These are phyloP conservation scores for Suillus occidentalis DNA, from an alignment of 768 basidiomycete genomes.

Conservation along the genomic window DNA sequence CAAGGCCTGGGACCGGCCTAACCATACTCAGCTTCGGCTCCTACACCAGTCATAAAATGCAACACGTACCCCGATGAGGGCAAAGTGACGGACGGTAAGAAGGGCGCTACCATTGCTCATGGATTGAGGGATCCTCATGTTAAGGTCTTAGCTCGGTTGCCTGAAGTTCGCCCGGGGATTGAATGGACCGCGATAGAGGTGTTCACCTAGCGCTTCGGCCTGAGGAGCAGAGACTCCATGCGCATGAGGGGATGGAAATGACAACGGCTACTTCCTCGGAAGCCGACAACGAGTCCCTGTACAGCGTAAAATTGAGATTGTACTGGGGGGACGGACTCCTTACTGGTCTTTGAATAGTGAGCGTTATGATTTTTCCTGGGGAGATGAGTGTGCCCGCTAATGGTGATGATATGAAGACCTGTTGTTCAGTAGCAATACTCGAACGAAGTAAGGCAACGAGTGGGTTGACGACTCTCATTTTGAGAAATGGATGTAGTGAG, in stretches of 20 bases:
- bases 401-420: neutral
- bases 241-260: slow-evolving; percentile 31
- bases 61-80: slow-evolving; percentile 4
- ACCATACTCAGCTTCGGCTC: too few relatives aligned
- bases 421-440: neutral
- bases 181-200: slow-evolving; percentile 32
- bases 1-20: too few relatives aligned
- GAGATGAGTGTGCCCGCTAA: neutral
- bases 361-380: neutral
- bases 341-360: slow-evolving; percentile 2
- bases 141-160: slow-evolving; percentile 1
- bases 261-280: slow-evolving; percentile 36
- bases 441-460: neutral
- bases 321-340: too few relatives aligned
- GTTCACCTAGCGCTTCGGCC: slow-evolving; percentile 23
- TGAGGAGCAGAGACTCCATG: slow-evolving; percentile 14
- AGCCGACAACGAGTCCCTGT: slow-evolving; percentile 29
- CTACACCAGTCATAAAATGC: too few relatives aligned
- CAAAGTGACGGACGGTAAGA: neutral
- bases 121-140: neutral
- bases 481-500: too few relatives aligned
- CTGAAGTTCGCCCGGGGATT: slow-evolving; percentile 14
- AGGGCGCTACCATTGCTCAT: neutral
- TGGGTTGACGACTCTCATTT: too few relatives aligned
- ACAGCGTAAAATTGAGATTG: neutral